Evolutionary conservation across 2,329 filamentous ascomycete species (phyloP).

Genomic region (Pseudogymnoascus sp.): DNA sequence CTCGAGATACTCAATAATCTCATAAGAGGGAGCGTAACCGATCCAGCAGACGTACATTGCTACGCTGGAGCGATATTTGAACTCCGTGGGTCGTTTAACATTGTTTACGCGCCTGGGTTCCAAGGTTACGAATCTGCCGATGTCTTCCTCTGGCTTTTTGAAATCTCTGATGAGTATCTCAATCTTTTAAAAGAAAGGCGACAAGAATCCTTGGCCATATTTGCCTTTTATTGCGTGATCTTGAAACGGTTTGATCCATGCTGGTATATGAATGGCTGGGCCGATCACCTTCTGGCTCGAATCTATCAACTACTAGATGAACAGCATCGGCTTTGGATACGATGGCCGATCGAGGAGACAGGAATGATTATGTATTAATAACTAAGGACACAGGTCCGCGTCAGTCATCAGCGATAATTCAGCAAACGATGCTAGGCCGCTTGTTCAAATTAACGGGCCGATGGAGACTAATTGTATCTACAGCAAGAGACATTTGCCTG

Average conservation of each 20-base stretch:
- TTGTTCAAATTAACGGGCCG: neutral
- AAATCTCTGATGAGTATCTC: conserved; percentile 30
- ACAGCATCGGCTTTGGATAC: conserved; percentile 31
- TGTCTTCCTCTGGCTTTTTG: conserved; percentile 34
- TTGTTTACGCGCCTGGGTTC: conserved; percentile 16
- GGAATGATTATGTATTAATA: conserved; percentile 13
- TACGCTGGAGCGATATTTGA: conserved; percentile 29
- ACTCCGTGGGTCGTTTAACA: conserved; percentile 27
- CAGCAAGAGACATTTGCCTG: neutral
- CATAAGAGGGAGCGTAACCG: conserved; percentile 16
- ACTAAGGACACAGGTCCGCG: neutral
- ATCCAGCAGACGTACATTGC: conserved; percentile 18
- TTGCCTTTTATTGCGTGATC: conserved; percentile 30
- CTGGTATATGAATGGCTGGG: conserved; percentile 33
- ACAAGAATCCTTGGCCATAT: conserved; percentile 29
- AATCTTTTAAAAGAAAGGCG: conserved; percentile 28
- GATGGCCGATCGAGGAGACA: conserved; percentile 26
- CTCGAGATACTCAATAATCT: conserved; percentile 18
- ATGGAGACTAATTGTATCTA: neutral
- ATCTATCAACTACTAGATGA: conserved; percentile 30
- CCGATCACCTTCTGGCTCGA: conserved; percentile 26
- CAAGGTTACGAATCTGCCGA: conserved; percentile 29
- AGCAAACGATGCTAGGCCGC: neutral
- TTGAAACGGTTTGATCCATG: conserved; percentile 27
- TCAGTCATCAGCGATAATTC: neutral